Evolutionary conservation across 305 asterid genomes (phyloP), one percentile per base, ranked within the genome.

Genomic region (Striga hermonthica): DNA sequence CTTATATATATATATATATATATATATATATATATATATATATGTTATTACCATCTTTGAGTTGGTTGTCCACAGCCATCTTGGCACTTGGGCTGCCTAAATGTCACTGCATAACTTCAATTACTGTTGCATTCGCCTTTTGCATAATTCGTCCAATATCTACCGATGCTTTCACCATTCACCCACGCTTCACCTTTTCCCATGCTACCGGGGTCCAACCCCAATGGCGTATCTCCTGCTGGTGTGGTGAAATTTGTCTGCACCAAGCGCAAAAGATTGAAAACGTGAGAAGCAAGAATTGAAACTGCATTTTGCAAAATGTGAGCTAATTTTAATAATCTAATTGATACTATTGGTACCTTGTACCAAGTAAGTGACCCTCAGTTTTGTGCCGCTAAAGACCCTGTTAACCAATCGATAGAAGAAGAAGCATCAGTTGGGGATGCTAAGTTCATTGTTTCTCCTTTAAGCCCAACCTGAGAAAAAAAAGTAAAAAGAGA

Each of bases 31-130:
- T 22, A 12, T 12, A 12, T 7, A 12, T 12, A 4, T 8, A 6
- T 12, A 14, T 11, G 16, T 6, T 7, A 53, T 15, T 85, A 87
- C 98, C 98, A 93, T 93, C 86, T 79, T 72, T 93, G 99, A 61
- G 99, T 93, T 11, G 99, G 94, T 74, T 82, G 79, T 72, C 99
- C 99, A 71, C 99, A 93, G 22, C 99, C 99, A 28, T 70, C 54
- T 44, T 72, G 96, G 78, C 99, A 93, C 80, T 90, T 90, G 28
- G 66, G 59, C 64, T 80, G 78, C 57, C 97, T 67, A 50, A 68
- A 93, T 5, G 99, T 83, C 22, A 92, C 96, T 39, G 69, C 69
- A 37, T 93, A 93, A 76, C 68, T 80, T 77, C 99, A 93, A 3
- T 64, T n/a, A n/a, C n/a, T 57, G 65, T 72, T 69, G 82, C 99